Base-by-base conservation (phyloP, 768 basidiomycete genomes). In the Coprinopsis cinerea region DNA sequence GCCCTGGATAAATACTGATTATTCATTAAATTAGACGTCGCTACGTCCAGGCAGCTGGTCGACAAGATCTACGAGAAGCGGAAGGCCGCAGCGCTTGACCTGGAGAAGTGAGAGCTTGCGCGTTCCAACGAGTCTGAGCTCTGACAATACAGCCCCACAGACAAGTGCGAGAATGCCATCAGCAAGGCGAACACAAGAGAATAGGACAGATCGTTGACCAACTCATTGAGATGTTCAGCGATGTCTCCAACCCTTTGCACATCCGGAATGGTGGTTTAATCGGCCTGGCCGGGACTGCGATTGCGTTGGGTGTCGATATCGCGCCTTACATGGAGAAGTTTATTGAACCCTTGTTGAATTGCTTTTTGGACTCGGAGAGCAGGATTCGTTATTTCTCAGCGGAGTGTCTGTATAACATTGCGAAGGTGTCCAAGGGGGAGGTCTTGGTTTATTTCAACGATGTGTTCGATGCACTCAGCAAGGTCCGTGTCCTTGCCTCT, bases 11-110 rank as follows among this genome's bases (percentile, higher is more conserved):
- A n/a, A n/a, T n/a, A n/a, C n/a, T n/a, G n/a, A n/a, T n/a, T n/a
- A n/a, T n/a, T n/a, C n/a, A n/a, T n/a, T n/a, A n/a, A n/a, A n/a
- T 47, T 56, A 92, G 89, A 92, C 59, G 71, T 82, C 49, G 77
- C 81, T 52, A 79, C 91, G 43, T 73, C 86, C 36, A 86, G 85
- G 64, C 90, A 89, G 62, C 73, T 92, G 51, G 78, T 89, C 41
- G 90, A 92, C 81, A 92, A 92, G 75, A 86, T 92, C 66, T 96
- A 97, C 64, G 94, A 97, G 76, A 92, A 93, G 70, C 82, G 94
- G 51, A 96, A 97, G 70, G 83, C 89, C 6, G 92, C 94, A 5
- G 95, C 95, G 6, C 81, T 94, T 45, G 94, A 97, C 46, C 80
- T 98, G 46, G 94, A 98, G 74, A 96, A 92, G 92, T 93, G 64